A percentile compares a stretch with the other conserved stretches of the same genome.
These are phyloP conservation scores for Coniochaeta pulveracea DNA, from an alignment of 2,329 filamentous ascomycete genomes.

Conservation along the genomic window DNA sequence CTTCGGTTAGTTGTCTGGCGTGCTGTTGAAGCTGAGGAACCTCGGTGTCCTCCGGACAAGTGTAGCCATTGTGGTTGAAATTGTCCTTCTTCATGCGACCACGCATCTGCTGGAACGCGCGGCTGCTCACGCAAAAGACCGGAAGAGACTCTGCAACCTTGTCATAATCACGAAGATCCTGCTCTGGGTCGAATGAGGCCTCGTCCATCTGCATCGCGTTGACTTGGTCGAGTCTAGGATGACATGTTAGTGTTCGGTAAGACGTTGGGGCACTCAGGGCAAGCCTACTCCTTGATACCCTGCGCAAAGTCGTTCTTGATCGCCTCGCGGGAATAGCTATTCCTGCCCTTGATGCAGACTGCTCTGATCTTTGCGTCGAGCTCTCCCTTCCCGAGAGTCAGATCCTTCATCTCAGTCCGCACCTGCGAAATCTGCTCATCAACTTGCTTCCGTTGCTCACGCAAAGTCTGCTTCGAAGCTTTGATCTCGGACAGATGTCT, in stretches of 20 bases:
- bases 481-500: constrained; percentile 20
- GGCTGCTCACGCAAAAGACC: constrained; percentile 54
- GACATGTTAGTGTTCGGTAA: background rate
- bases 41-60: constrained; percentile 40
- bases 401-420: constrained; percentile 13
- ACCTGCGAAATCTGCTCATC: constrained; percentile 5
- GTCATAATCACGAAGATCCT: constrained; percentile 46
- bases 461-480: constrained; percentile 10
- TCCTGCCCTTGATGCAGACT: constrained; percentile 42
- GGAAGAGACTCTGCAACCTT: constrained; percentile 41
- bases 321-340: constrained; percentile 40
- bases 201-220: constrained; percentile 37
- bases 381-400: constrained; percentile 11
- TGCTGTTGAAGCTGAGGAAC: constrained; percentile 47
- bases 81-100: constrained; percentile 41
- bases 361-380: constrained; percentile 17
- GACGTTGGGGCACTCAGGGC: background rate
- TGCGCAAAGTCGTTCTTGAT: constrained; percentile 50
- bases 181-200: constrained; percentile 39
- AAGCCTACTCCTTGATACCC: constrained; percentile 45
- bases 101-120: constrained; percentile 51
- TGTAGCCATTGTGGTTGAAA: constrained; percentile 36
- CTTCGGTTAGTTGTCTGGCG: constrained; percentile 41
- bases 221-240: constrained; percentile 39
- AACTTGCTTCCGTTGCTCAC: constrained; percentile 9